phyloP scores from a whole-genome alignment of 2,329 filamentous ascomycete species.

The Falciphora oryzae region DNA sequence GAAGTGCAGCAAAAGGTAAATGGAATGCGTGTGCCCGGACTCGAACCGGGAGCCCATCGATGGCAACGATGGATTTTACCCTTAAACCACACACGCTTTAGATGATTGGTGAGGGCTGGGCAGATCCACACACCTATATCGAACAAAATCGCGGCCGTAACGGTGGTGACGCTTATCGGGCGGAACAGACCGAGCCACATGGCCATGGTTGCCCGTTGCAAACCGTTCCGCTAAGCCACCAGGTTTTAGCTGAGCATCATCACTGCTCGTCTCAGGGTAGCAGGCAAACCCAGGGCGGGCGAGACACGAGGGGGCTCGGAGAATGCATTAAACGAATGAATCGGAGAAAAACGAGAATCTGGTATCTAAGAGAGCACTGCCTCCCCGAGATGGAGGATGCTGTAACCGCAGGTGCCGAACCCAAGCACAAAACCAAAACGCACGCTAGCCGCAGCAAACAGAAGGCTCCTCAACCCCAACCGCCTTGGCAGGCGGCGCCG shows the following conservation, averaged over 20 bases:
- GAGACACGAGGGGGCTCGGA: too few species aligned
- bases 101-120: too few species aligned
- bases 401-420: background rate
- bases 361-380: background rate
- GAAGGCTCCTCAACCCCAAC: constrained; percentile 38
- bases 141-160: too few species aligned
- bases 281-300: background rate
- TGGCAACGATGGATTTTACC: constrained; percentile 50
- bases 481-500: constrained; percentile 16
- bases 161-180: too few species aligned
- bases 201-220: too few species aligned
- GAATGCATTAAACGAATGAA: background rate
- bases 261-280: too few species aligned
- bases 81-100: constrained; percentile 37
- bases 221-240: too few species aligned
- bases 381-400: background rate
- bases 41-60: constrained; percentile 33
- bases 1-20: background rate
- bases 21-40: constrained; percentile 4
- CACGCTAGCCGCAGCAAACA: constrained; percentile 37
- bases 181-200: too few species aligned
- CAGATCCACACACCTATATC: background rate
- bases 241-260: too few species aligned
- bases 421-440: background rate
- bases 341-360: background rate